These are phyloP conservation scores for Claviceps purpurea DNA, from an alignment of 2,329 filamentous ascomycete species.

Conservation along the genomic window DNA sequence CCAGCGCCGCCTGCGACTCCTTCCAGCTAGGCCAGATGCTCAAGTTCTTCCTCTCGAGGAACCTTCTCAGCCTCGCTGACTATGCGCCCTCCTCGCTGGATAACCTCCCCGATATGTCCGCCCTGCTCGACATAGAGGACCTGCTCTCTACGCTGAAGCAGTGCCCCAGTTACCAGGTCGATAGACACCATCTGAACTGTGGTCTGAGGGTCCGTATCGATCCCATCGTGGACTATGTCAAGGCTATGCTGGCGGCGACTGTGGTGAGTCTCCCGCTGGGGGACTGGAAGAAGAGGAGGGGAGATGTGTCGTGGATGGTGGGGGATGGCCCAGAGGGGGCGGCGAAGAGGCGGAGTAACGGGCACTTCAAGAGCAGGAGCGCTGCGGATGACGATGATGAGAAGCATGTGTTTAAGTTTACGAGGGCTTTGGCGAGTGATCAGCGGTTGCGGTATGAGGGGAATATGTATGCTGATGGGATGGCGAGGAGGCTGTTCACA, in stretches of 20 bases:
- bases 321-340: slow-evolving; percentile 9
- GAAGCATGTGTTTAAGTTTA: slow-evolving; percentile 31
- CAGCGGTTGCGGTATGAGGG: slow-evolving; percentile 36
- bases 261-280: slow-evolving; percentile 29
- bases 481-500: slow-evolving; percentile 41
- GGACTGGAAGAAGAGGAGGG: slow-evolving; percentile 32
- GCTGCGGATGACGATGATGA: slow-evolving; percentile 6
- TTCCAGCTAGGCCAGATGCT: slow-evolving; percentile 70
- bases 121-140: slow-evolving; percentile 47
- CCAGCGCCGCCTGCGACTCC: slow-evolving; percentile 57
- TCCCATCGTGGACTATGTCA: slow-evolving; percentile 52
- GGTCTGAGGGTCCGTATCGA: slow-evolving; percentile 52
- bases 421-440: slow-evolving; percentile 34
- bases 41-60: slow-evolving; percentile 51
- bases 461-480: slow-evolving; percentile 33
- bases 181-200: slow-evolving; percentile 60
- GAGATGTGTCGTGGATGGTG: slow-evolving; percentile 27
- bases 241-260: slow-evolving; percentile 37
- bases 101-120: slow-evolving; percentile 32
- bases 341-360: background rate
- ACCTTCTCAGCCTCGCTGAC: slow-evolving; percentile 46
- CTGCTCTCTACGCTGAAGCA: slow-evolving; percentile 49
- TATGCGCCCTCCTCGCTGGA: slow-evolving; percentile 36
- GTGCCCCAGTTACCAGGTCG: slow-evolving; percentile 59
- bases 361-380: background rate